Percentiles rank a stretch among this genome's conserved stretches.
phyloP scores from a whole-genome alignment of 2,329 filamentous ascomycete genomes.

The Chaetomium sp. region DNA sequence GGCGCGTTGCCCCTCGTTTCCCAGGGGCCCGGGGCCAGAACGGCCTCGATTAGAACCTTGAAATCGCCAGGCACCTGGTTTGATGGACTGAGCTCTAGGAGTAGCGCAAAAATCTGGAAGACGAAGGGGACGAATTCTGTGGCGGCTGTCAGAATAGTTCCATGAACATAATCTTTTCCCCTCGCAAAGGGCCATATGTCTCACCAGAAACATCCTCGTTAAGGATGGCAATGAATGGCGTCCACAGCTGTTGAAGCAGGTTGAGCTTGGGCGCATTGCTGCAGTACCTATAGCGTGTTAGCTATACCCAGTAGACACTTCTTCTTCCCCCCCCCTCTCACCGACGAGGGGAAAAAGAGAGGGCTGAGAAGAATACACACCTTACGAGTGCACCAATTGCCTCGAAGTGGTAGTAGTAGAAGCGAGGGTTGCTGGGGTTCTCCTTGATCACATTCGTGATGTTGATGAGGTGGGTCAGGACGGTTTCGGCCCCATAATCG shows the following conservation, averaged over 20 bases:
- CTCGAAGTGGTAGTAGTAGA: constrained; percentile 99
- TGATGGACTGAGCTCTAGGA: constrained; percentile 78
- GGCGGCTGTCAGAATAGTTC: not conserved
- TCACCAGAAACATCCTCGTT: constrained; percentile 73
- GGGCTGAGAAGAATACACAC: constrained; percentile 28
- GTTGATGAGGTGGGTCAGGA: constrained; percentile 76
- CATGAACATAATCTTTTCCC: no score
- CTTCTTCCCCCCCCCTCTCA: not conserved
- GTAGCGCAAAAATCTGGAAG: constrained; percentile 87
- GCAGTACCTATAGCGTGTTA: constrained; percentile 50
- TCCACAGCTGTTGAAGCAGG: constrained; percentile 75
- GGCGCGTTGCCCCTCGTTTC: constrained; percentile 90
- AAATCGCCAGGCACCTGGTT: constrained; percentile 76
- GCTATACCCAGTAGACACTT: not conserved
- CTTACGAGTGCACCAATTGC: constrained; percentile 83
- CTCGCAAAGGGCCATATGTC: constrained; percentile 13
- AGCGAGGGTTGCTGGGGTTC: constrained; percentile 94
- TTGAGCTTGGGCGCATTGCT: constrained; percentile 58
- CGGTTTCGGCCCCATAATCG: constrained; percentile 63
- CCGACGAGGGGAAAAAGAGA: not conserved
- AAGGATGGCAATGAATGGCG: constrained; percentile 74
- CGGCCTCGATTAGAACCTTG: constrained; percentile 67
- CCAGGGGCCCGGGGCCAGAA: constrained; percentile 80
- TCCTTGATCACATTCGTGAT: constrained; percentile 89
- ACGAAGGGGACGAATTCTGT: constrained; percentile 92